Base-by-base conservation (phyloP, 2,329 filamentous ascomycete species). In the Septoria linicola region DNA sequence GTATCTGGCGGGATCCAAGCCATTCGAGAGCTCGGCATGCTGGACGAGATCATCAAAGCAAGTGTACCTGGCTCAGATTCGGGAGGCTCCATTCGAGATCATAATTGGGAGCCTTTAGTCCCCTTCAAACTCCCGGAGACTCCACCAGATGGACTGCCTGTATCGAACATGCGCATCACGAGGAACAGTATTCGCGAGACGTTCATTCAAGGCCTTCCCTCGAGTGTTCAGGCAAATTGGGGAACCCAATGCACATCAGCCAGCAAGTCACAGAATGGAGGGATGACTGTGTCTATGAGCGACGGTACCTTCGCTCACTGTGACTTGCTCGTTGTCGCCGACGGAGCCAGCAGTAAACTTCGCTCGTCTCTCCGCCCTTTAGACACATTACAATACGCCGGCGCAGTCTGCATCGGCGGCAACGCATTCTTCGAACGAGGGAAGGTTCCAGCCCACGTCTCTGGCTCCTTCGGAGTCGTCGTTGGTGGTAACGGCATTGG, bases 401-500 rank as follows among this genome's bases (percentile, higher is more conserved):
- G 55, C 16, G 49, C 40, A 34, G 42, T 53, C 7, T 46, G 27
- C 13, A 48, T 51, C 6, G 27, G 25, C 17, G 55, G 43, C 2
- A 49, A 42, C 8, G 46, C 55, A 4, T 41, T 17, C 8, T 58
- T 58, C 20, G 30, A 35, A 21, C 40, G 46, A 14, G 37, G 25
- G 2, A 37, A 43, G n/a, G 40, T 51, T n/a, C 54, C 54, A 8
- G 19, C n/a, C 32, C 39, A 25, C 2, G 32, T 54, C n/a, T 27
- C 34, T 13, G 27, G 54, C 19, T 50, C 58, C 23, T 64, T 56
- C 40, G 61, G 61, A 23, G 49, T 49, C 3, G 44, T 54, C 7
- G 44, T 61, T n/a, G 54, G 53, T 10, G 60, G 61, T 5, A n/a
- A 41, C 1, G 76, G 75, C 0, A 61, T 69, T 0, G 68, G 69